Percentiles rank a stretch among this genome's conserved stretches.
phyloP scores from a whole-genome alignment of 805 yeast species.

The Wickerhamiella cacticola region DNA sequence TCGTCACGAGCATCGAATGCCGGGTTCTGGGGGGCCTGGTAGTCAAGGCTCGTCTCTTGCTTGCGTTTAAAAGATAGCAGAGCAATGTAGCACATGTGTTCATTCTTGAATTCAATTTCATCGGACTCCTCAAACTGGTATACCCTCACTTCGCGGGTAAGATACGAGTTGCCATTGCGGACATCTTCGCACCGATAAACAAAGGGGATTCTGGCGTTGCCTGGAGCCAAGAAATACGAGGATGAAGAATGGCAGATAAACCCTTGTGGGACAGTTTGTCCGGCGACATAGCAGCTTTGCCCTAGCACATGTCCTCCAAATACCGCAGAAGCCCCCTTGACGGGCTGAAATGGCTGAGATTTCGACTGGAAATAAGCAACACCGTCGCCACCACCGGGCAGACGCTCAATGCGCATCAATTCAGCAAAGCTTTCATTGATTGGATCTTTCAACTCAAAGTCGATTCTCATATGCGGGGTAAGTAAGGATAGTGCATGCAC shows the following conservation, averaged over 20 bases:
- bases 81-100: slow-evolving; percentile 18
- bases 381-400: background rate
- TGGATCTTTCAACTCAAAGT: slow-evolving; percentile 11
- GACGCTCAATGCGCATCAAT: slow-evolving; percentile 12
- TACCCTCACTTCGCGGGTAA: slow-evolving; percentile 23
- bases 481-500: background rate
- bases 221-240: slow-evolving; percentile 25
- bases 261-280: slow-evolving; percentile 19
- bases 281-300: slow-evolving; percentile 22
- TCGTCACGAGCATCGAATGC: slow-evolving; percentile 12
- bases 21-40: slow-evolving; percentile 15
- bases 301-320: slow-evolving; percentile 27
- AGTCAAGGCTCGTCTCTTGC: slow-evolving; percentile 15
- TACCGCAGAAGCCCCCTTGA: slow-evolving; percentile 21
- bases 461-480: slow-evolving; percentile 2
- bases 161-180: slow-evolving; percentile 24
- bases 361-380: slow-evolving; percentile 18
- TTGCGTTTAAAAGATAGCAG: slow-evolving; percentile 17
- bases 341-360: slow-evolving; percentile 22
- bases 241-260: slow-evolving; percentile 22
- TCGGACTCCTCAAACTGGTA: slow-evolving; percentile 22
- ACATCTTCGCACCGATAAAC: slow-evolving; percentile 22
- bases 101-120: slow-evolving; percentile 15
- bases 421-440: slow-evolving; percentile 13
- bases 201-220: slow-evolving; percentile 24